These are phyloP conservation scores for Chaetomium tenue DNA, from an alignment of 495 filamentous ascomycete species.

Conservation along the genomic window DNA sequence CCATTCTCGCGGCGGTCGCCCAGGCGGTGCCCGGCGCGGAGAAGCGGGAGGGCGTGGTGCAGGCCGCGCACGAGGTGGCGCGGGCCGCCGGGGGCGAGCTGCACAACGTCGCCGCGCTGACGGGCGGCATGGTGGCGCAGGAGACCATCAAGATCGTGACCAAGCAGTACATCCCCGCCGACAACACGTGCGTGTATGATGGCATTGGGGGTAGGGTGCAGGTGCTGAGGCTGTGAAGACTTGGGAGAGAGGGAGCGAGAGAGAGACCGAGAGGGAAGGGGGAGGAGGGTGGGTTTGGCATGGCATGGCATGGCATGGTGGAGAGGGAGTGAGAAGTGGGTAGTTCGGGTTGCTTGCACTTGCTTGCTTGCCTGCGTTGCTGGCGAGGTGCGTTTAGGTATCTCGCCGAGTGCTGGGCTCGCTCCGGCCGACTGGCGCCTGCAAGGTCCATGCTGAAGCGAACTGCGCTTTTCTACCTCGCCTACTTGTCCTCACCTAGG, in stretches of 20 bases:
- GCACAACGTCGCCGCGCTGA: conserved; percentile 89
- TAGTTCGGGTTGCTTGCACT: neutral
- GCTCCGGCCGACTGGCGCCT: neutral
- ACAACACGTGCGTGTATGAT: conserved; percentile 92
- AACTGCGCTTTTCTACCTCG: neutral
- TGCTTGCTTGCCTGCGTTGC: neutral
- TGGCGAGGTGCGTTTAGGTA: too few species aligned
- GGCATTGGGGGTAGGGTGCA: conserved; percentile 77
- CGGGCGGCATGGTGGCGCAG: conserved; percentile 90
- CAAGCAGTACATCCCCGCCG: conserved; percentile 91
- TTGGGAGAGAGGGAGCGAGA: neutral
- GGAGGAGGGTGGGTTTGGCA: neutral
- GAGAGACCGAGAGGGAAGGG: neutral
- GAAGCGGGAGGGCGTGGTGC: conserved; percentile 45
- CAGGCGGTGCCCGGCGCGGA: conserved; percentile 47
- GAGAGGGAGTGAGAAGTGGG: neutral
- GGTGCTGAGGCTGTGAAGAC: conserved; percentile 57
- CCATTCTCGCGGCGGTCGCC: conserved; percentile 40
- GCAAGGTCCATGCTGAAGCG: conserved; percentile 13
- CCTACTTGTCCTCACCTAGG: neutral
- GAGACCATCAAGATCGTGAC: conserved; percentile 96
- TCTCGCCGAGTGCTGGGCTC: conserved; percentile 4
- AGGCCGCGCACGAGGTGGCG: conserved; percentile 64
- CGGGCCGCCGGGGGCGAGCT: conserved; percentile 82
- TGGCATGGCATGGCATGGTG: too few species aligned